A percentile compares a stretch with the other conserved stretches of the same genome.
These are phyloP conservation scores for Sclerotiophoma versabilis DNA, from an alignment of 2,329 filamentous ascomycete genomes.

Conservation along the genomic window DNA sequence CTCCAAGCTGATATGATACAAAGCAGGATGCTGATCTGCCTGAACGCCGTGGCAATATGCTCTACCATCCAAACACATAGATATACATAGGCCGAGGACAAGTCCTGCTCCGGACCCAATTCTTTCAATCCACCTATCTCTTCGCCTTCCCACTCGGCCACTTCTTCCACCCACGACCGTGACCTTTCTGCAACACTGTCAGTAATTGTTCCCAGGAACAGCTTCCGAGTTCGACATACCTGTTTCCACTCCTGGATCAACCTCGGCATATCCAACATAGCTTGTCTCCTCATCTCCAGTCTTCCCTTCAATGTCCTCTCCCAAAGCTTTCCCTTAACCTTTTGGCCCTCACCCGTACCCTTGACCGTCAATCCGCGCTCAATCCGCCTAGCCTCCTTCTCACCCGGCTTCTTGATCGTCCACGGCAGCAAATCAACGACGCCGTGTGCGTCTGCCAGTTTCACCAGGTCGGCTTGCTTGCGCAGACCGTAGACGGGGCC, in stretches of 20 bases:
- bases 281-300: slow-evolving; percentile 87
- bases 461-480: slow-evolving; percentile 88
- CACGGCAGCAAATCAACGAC: slow-evolving; percentile 82
- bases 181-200: slow-evolving; percentile 63
- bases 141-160: slow-evolving; percentile 62
- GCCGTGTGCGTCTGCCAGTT: slow-evolving; percentile 78
- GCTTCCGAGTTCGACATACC: slow-evolving; percentile 59
- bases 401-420: slow-evolving; percentile 76
- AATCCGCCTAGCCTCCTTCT: slow-evolving; percentile 72
- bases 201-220: slow-evolving; percentile 39
- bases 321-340: slow-evolving; percentile 93
- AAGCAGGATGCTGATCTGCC: slow-evolving; percentile 12
- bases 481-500: slow-evolving; percentile 83
- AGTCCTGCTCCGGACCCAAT: background rate
- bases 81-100: slow-evolving; percentile 22
- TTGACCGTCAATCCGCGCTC: slow-evolving; percentile 85
- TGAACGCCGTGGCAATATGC: slow-evolving; percentile 22
- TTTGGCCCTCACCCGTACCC: slow-evolving; percentile 90
- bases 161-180: slow-evolving; percentile 77
- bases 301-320: slow-evolving; percentile 83
- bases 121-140: slow-evolving; percentile 11
- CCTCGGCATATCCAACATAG: slow-evolving; percentile 93
- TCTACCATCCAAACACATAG: slow-evolving; percentile 21
- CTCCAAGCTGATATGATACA: slow-evolving; percentile 13
- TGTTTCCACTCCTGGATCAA: slow-evolving; percentile 93